phyloP scores from a whole-genome alignment of 176 grass and related monocot genomes.

The Lolium perenne region DNA sequence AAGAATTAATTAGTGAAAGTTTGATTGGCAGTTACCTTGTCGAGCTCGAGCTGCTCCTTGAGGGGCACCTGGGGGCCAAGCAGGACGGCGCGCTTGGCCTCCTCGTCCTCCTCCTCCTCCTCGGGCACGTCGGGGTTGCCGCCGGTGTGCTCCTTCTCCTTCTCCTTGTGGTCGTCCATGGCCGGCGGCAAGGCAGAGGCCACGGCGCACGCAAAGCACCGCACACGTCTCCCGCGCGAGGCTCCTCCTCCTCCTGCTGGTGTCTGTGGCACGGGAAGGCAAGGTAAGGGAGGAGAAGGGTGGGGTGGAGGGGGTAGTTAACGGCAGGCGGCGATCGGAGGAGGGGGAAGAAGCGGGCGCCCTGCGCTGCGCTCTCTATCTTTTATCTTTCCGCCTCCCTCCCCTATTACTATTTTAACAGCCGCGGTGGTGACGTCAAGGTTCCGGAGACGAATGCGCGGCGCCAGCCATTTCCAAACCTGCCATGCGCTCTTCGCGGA shows the following conservation, averaged over 20 bases:
- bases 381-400: neutral
- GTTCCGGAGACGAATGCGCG: neutral
- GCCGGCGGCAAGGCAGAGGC: neutral
- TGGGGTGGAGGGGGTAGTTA: neutral
- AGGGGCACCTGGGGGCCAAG: slow-evolving; percentile 81
- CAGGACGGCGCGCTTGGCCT: slow-evolving; percentile 57
- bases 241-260: neutral
- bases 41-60: slow-evolving; percentile 90
- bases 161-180: slow-evolving; percentile 52
- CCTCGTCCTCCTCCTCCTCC: slow-evolving; percentile 70
- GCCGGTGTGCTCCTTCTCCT: slow-evolving; percentile 17
- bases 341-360: neutral
- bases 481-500: neutral
- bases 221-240: slow-evolving; percentile 12
- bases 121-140: slow-evolving; percentile 51
- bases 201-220: neutral
- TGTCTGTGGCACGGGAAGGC: neutral
- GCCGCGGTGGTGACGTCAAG: neutral
- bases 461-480: slow-evolving; percentile 17
- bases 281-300: neutral
- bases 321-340: slow-evolving; percentile 13
- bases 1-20: neutral
- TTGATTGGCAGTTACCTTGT: slow-evolving; percentile 60
- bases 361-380: slow-evolving; percentile 30
- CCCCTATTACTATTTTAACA: neutral